A percentile compares a stretch with the other conserved stretches of the same genome.
These are phyloP conservation scores for Hordeum marinum DNA, from an alignment of 176 grass and related monocot species.

Conservation along the genomic window DNA sequence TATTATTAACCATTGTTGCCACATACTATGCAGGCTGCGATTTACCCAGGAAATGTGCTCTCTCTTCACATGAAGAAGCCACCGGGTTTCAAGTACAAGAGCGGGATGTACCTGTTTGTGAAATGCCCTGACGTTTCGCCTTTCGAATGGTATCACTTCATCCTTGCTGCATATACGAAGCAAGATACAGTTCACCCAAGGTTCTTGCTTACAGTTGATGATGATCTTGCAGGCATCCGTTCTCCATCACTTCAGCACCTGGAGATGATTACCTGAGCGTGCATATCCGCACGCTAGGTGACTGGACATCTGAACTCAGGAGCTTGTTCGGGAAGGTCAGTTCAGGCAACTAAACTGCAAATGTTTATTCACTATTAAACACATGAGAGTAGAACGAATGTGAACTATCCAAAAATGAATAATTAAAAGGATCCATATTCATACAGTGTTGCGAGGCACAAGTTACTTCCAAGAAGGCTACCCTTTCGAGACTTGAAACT, in stretches of 20 bases:
- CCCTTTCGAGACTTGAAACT: conserved; percentile 86
- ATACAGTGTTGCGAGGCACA: conserved; percentile 68
- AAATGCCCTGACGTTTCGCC: conserved; percentile 95
- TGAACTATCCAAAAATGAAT: not conserved
- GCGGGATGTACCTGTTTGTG: conserved; percentile 98
- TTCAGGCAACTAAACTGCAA: conserved; percentile 17
- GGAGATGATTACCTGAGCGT: conserved; percentile 84
- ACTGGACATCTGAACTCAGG: conserved; percentile 91
- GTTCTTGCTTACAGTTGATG: conserved; percentile 13
- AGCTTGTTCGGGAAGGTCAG: conserved; percentile 90
- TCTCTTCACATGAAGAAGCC: conserved; percentile 96
- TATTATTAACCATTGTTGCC: not conserved
- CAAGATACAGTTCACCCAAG: not conserved
- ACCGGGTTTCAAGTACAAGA: conserved; percentile 90
- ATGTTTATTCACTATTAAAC: not conserved
- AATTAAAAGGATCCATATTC: not conserved
- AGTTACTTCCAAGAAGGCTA: conserved; percentile 95
- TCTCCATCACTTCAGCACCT: conserved; percentile 95
- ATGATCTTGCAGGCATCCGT: conserved; percentile 72
- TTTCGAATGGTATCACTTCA: conserved; percentile 75
- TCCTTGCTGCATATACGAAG: not conserved
- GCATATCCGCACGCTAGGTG: conserved; percentile 90
- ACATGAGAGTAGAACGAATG: not conserved
- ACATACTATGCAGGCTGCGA: conserved; percentile 62
- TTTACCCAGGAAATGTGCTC: conserved; percentile 96